phyloP scores from a whole-genome alignment of 169 alveolate species.

The Babesia caballi region DNA sequence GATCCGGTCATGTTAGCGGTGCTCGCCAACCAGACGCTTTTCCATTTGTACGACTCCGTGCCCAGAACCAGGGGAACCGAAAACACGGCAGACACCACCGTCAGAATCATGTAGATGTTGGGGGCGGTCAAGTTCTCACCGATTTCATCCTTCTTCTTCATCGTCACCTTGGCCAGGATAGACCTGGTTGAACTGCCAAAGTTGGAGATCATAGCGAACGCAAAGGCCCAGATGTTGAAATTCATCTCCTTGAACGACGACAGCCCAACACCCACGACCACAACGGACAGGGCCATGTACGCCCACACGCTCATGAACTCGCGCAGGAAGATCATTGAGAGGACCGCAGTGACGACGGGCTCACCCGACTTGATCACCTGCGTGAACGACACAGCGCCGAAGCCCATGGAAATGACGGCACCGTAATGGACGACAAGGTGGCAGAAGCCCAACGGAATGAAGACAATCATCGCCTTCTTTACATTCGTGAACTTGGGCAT shows the following conservation, averaged over 20 bases:
- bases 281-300: constrained; percentile 70
- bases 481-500: constrained; percentile 55
- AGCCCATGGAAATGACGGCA: constrained; percentile 80
- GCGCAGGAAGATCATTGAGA: constrained; percentile 65
- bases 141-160: constrained; percentile 68
- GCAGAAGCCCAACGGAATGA: constrained; percentile 76
- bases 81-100: constrained; percentile 72
- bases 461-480: constrained; percentile 55
- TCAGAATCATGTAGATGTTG: constrained; percentile 74
- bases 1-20: constrained; percentile 48
- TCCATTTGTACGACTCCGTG: constrained; percentile 65
- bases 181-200: constrained; percentile 74
- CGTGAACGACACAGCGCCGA: constrained; percentile 82
- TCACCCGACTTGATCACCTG: constrained; percentile 83
- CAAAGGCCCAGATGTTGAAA: constrained; percentile 76
- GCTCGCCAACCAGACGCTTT: constrained; percentile 48
- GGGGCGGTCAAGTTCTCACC: constrained; percentile 74
- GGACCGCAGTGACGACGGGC: constrained; percentile 79
- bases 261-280: constrained; percentile 76
- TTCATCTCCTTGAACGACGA: constrained; percentile 78
- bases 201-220: constrained; percentile 79
- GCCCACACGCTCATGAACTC: constrained; percentile 65
- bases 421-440: constrained; percentile 80
- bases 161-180: constrained; percentile 69
- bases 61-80: constrained; percentile 72